Conservation (phyloP, 345 rosid genomes). For the Syzygium aromaticum region DNA sequence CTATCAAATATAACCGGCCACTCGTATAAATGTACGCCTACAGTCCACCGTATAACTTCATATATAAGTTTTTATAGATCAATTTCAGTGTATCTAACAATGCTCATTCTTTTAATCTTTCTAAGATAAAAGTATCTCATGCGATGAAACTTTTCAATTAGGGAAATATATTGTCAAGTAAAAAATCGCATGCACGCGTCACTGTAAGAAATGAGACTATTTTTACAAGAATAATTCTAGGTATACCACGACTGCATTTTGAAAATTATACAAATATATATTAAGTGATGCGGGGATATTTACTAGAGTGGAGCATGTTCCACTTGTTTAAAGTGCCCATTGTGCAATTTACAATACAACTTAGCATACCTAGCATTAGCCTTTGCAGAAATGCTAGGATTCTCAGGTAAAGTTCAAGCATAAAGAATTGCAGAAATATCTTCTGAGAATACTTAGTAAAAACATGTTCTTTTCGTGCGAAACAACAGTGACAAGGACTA, state of each 20-base stretch:
- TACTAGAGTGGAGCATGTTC: neutral
- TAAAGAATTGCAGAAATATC: neutral
- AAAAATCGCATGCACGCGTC: neutral
- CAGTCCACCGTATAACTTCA: neutral
- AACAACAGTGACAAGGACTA: neutral
- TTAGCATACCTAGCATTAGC: neutral
- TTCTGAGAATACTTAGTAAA: neutral
- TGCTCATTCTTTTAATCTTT: neutral
- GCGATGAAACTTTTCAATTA: neutral
- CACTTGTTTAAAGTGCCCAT: neutral
- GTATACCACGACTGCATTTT: neutral
- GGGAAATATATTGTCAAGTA: neutral
- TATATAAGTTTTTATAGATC: neutral
- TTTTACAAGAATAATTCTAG: neutral
- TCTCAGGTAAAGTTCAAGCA: neutral
- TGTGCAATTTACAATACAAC: neutral
- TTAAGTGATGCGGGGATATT: neutral
- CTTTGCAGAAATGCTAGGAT: neutral
- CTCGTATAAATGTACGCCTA: neutral
- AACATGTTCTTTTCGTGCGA: neutral
- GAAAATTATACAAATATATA: neutral
- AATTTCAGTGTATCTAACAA: neutral
- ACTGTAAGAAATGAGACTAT: neutral
- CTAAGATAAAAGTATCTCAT: neutral
- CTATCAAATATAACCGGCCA: neutral